A percentile compares a stretch with the other conserved stretches of the same genome.
Conservation (phyloP, 495 filamentous ascomycete species). For the Penicillium psychrofluorescens region DNA sequence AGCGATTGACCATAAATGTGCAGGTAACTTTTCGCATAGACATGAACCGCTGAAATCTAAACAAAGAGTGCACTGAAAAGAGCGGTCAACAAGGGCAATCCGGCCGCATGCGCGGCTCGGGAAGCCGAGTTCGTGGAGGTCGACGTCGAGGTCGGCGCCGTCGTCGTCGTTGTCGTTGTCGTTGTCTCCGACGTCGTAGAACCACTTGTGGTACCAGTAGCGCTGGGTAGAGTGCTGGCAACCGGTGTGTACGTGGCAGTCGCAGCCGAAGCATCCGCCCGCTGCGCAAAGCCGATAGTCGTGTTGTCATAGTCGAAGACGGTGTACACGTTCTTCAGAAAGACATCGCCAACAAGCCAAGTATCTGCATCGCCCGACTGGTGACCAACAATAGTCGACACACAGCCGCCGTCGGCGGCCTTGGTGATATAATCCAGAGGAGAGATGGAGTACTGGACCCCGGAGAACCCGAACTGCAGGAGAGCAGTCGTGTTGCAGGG, state of each 20-base stretch:
- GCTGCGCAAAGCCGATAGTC: constrained; percentile 32
- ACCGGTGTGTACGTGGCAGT: constrained; percentile 7
- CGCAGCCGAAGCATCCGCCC: constrained; percentile 4
- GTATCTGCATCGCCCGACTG: constrained; percentile 38
- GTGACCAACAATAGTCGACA: constrained; percentile 54
- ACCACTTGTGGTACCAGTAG: background rate
- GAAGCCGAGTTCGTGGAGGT: constrained; percentile 3
- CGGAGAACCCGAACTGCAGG: constrained; percentile 48
- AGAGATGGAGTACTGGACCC: constrained; percentile 54
- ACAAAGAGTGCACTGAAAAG: constrained; percentile 7
- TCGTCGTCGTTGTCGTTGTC: background rate
- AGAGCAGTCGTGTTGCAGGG: constrained; percentile 58
- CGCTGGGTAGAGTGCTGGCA: background rate
- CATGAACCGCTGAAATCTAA: constrained; percentile 1
- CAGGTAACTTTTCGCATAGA: background rate
- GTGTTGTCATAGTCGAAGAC: constrained; percentile 65
- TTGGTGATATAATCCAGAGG: constrained; percentile 62
- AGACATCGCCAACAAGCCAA: constrained; percentile 79
- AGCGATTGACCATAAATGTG: no score
- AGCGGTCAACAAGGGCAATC: constrained; percentile 7
- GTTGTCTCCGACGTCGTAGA: constrained; percentile 2
- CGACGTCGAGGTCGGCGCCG: no score
- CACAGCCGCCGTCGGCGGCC: constrained; percentile 41
- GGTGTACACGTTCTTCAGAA: constrained; percentile 85
- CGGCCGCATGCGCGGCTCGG: constrained; percentile 3